Evolutionary conservation across 2,329 filamentous ascomycete genomes (phyloP).

Genomic region (Phialophora chinensis): DNA sequence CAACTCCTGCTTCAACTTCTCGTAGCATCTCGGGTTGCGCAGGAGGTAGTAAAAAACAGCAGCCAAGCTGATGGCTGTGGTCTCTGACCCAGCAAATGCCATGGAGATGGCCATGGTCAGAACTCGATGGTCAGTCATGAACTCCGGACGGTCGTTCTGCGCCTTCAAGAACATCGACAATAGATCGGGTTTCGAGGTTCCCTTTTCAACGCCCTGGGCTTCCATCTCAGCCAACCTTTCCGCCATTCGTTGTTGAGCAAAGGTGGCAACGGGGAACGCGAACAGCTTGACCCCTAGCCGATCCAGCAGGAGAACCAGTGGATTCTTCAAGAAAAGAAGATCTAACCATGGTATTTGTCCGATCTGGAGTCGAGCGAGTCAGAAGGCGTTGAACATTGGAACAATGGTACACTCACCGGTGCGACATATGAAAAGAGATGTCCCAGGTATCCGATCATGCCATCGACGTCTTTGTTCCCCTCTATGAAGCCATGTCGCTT

Average conservation of each 20-base stretch:
- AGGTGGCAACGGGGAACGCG: slow-evolving; percentile 74
- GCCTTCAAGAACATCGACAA: slow-evolving; percentile 41
- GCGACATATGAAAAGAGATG: slow-evolving; percentile 68
- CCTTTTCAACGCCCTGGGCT: slow-evolving; percentile 32
- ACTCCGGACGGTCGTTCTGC: slow-evolving; percentile 39
- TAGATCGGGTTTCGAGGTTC: slow-evolving; percentile 33
- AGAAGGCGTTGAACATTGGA: neutral
- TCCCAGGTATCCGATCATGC: slow-evolving; percentile 47
- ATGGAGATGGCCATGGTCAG: slow-evolving; percentile 40
- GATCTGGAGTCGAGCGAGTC: slow-evolving; percentile 24
- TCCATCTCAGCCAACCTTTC: slow-evolving; percentile 65
- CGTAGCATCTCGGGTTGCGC: slow-evolving; percentile 58
- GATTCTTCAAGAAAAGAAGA: slow-evolving; percentile 39
- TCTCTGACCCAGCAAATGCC: slow-evolving; percentile 74
- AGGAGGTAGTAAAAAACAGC: slow-evolving; percentile 77
- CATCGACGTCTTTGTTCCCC: slow-evolving; percentile 44
- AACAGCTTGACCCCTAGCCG: slow-evolving; percentile 70
- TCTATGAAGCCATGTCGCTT: slow-evolving; percentile 47
- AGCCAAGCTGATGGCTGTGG: slow-evolving; percentile 75
- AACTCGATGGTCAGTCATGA: slow-evolving; percentile 43
- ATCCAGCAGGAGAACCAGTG: slow-evolving; percentile 62
- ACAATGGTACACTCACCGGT: slow-evolving; percentile 61
- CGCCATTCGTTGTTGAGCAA: slow-evolving; percentile 70
- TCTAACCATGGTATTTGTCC: slow-evolving; percentile 40
- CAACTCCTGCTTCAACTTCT: slow-evolving; percentile 38